These are phyloP conservation scores for Pelargonium cotyledonis DNA, from an alignment of 441 rosid species.

Conservation along the genomic window DNA sequence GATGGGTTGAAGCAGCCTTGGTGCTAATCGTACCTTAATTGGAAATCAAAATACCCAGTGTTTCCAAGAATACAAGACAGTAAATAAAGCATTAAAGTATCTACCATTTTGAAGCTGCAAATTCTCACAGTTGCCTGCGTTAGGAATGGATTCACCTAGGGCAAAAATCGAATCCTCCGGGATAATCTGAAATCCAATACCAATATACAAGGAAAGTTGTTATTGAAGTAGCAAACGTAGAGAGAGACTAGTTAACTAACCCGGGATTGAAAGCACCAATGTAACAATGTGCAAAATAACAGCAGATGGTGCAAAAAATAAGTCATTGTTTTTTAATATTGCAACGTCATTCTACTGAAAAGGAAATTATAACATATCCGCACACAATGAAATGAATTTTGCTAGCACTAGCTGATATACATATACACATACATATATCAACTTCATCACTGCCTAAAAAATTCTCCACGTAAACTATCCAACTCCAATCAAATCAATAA, in stretches of 20 bases:
- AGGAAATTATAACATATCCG: too few relatives aligned
- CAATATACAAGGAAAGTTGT: constrained; percentile 13
- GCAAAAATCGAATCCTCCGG: constrained; percentile 26
- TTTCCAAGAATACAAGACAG: constrained; percentile 1
- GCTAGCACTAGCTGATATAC: too few relatives aligned
- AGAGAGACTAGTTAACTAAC: not conserved
- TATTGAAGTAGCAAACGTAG: constrained; percentile 5
- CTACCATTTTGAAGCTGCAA: constrained; percentile 45
- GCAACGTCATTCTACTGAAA: too few relatives aligned
- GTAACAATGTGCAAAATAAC: not conserved
- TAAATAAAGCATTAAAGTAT: not conserved
- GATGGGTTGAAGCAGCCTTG: too few relatives aligned
- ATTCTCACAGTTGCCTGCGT: constrained; percentile 24
- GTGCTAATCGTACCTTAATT: not conserved
- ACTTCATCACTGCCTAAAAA: too few relatives aligned
- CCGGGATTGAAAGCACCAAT: not conserved
- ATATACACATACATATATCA: too few relatives aligned
- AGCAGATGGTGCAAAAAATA: not conserved
- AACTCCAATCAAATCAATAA: too few relatives aligned
- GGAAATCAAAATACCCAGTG: not conserved
- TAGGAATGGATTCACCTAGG: constrained; percentile 29
- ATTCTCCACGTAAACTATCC: too few relatives aligned
- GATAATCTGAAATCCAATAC: constrained; percentile 42
- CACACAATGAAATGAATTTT: too few relatives aligned
- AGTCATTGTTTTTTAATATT: too few relatives aligned